Evolutionary conservation across 1,139 yeast genomes (phyloP), one percentile per base, ranked within the genome.

Genomic region (Pichia sp.): DNA sequence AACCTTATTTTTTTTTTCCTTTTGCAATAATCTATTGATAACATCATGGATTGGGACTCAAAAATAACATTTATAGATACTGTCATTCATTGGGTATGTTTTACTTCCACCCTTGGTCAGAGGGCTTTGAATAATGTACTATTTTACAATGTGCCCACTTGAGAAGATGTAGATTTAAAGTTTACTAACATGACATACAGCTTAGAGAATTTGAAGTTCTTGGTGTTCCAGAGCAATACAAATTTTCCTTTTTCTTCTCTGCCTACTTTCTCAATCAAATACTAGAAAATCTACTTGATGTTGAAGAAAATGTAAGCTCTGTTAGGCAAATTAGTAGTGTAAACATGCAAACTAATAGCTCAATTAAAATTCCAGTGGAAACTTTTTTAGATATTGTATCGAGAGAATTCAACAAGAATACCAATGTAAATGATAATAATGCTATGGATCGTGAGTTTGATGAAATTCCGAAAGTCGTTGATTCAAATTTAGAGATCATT

Each of bases 71-170:
- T 44, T 20, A 37, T 44, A 8, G 28, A 30, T 6, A 42, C 44
- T 7, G 31, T 28, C 8, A 35, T 39, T 15, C 10, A 31, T n/a
- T 44, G 47, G 47, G 47, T 44, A 44, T 33, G 47, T 28, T 30
- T 34, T 17, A 6, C 12, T 19, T 19, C 3, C 12, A 14, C n/a
- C 14, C 30, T 9, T 26, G 14, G 8, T 7, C n/a, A n/a, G n/a
- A n/a, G n/a, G n/a, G n/a, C n/a, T n/a, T n/a, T n/a, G n/a, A n/a
- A n/a, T n/a, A n/a, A n/a, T n/a, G n/a, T n/a, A n/a, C n/a, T n/a
- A n/a, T n/a, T n/a, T n/a, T n/a, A n/a, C n/a, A n/a, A n/a, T n/a
- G n/a, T n/a, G n/a, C n/a, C n/a, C n/a, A n/a, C n/a, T n/a, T n/a
- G n/a, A n/a, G n/a, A n/a, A n/a, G n/a, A n/a, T n/a, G n/a, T n/a